Conservation (phyloP, 2,329 filamentous ascomycete genomes). For the Lasiodiplodia gonubiensis region DNA sequence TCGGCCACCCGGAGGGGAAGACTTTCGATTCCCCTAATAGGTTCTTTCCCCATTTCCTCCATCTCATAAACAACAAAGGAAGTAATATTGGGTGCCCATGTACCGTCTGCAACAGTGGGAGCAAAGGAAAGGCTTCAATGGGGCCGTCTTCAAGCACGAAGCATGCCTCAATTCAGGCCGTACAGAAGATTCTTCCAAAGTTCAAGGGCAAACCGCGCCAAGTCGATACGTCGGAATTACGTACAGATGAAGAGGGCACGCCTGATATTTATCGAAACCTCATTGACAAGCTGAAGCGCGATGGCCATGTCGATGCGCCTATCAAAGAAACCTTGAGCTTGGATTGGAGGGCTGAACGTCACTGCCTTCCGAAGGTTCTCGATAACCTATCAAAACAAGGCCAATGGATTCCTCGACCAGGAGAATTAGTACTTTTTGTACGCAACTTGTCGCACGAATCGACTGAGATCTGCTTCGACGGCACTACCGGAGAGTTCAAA, state of each 20-base stretch:
- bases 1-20: conserved; percentile 59
- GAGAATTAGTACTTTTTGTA: conserved; percentile 63
- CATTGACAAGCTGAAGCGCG: conserved; percentile 54
- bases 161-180: conserved; percentile 17
- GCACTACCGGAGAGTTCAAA: conserved; percentile 33
- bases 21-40: conserved; percentile 60
- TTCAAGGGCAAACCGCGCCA: conserved; percentile 29
- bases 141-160: conserved; percentile 18
- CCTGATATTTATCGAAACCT: conserved; percentile 60
- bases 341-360: conserved; percentile 62
- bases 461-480: conserved; percentile 39
- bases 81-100: conserved; percentile 56
- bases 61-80: conserved; percentile 58
- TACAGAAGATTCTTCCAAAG: conserved; percentile 23
- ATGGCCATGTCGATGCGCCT: conserved; percentile 48
- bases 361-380: conserved; percentile 50
- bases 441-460: conserved; percentile 41
- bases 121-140: background rate
- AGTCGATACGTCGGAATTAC: conserved; percentile 8
- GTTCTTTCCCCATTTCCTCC: conserved; percentile 64
- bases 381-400: conserved; percentile 51
- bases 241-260: conserved; percentile 58
- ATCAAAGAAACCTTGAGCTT: conserved; percentile 59
- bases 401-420: conserved; percentile 59
- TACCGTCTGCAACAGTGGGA: conserved; percentile 49